Evolutionary conservation across 139 green algal genomes (phyloP).

Genomic region (Pleodorina starrii): DNA sequence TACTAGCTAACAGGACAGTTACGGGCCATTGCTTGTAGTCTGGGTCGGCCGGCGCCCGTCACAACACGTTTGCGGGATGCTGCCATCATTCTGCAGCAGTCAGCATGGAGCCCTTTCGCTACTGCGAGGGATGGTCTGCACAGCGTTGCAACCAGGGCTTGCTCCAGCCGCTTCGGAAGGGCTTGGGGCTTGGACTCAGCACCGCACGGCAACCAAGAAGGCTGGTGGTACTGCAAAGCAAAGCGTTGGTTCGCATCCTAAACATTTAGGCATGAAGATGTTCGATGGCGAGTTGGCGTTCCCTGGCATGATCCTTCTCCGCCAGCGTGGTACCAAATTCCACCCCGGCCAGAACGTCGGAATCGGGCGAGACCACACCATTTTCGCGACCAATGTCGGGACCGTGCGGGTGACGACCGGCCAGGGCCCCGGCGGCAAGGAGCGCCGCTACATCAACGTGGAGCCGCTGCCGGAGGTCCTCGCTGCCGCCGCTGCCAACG

Average conservation of each 20-base stretch:
- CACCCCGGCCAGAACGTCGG: constrained; percentile 89
- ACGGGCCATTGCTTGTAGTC: too few relatives aligned
- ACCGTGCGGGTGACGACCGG: constrained; percentile 77
- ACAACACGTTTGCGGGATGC: neutral
- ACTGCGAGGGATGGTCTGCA: neutral
- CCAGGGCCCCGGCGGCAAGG: constrained; percentile 11
- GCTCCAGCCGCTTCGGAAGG: too few relatives aligned
- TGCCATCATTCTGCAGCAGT: neutral
- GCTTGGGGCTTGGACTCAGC: neutral
- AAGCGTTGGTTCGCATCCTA: constrained; percentile 84
- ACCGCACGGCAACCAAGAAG: constrained; percentile 71
- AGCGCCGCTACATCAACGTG: constrained; percentile 29
- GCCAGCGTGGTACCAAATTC: constrained; percentile 93
- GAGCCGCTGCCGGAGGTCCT: constrained; percentile 19
- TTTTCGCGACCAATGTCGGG: constrained; percentile 86
- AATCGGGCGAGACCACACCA: constrained; percentile 88
- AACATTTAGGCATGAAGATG: constrained; percentile 95
- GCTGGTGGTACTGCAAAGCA: constrained; percentile 82
- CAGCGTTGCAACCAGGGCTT: neutral
- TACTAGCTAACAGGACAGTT: too few relatives aligned
- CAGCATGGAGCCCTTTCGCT: neutral
- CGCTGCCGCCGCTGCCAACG: neutral
- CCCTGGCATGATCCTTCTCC: constrained; percentile 94
- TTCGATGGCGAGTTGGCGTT: constrained; percentile 82
- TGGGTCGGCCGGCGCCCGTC: too few relatives aligned